Conservation (phyloP, 352 stramenopile species). For the Pythium periplocum region DNA sequence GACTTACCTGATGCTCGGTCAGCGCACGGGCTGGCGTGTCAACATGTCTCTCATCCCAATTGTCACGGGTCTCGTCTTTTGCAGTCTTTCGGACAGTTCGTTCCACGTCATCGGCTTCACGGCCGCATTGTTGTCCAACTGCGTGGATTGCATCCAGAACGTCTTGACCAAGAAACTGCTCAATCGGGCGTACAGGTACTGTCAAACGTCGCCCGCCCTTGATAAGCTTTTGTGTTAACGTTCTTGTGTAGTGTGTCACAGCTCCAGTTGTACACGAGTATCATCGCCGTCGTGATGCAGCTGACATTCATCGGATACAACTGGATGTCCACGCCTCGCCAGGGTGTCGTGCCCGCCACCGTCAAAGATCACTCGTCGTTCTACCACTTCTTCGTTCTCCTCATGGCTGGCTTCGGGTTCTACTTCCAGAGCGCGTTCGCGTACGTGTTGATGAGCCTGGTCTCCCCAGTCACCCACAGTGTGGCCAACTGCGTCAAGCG, state of each 20-base stretch:
- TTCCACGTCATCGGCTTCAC: constrained; percentile 88
- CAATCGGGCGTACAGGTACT: constrained; percentile 73
- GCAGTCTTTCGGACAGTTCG: constrained; percentile 79
- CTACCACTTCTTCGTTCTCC: constrained; percentile 50
- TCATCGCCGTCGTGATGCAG: constrained; percentile 83
- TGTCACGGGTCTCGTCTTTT: constrained; percentile 79
- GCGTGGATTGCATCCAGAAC: constrained; percentile 91
- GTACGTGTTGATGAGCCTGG: constrained; percentile 89
- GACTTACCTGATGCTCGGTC: constrained; percentile 76
- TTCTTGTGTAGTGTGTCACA: constrained; percentile 50
- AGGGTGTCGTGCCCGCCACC: constrained; percentile 15
- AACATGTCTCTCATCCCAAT: constrained; percentile 87
- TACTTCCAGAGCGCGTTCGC: constrained; percentile 89
- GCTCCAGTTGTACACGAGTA: constrained; percentile 88
- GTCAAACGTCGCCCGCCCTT: not conserved
- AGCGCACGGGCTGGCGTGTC: constrained; percentile 78
- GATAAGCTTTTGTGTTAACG: not conserved
- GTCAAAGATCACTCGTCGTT: constrained; percentile 26
- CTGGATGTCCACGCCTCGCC: constrained; percentile 37
- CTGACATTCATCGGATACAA: constrained; percentile 73
- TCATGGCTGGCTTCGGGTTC: constrained; percentile 76
- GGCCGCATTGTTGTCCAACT: constrained; percentile 87
- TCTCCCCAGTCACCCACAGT: constrained; percentile 88
- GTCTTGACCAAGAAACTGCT: constrained; percentile 88
- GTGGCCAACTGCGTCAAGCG: constrained; percentile 91